These are phyloP conservation scores for Penicillium diatomitis DNA, from an alignment of 495 filamentous ascomycete genomes.

Conservation along the genomic window DNA sequence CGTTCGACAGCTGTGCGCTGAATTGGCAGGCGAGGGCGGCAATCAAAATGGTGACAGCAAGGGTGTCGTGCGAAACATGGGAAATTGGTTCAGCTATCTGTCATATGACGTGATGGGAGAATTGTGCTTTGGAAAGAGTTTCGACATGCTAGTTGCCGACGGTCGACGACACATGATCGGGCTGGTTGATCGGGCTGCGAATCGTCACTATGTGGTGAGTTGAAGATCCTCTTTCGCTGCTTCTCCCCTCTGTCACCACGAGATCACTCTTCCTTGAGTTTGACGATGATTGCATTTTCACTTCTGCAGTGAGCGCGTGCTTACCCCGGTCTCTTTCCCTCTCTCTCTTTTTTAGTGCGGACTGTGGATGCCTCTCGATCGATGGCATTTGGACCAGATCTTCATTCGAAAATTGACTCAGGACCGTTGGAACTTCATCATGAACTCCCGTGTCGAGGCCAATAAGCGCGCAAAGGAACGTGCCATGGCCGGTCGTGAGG, in stretches of 20 bases:
- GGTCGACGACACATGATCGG: slow-evolving; percentile 33
- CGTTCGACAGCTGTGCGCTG: slow-evolving; percentile 38
- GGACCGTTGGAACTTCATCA: slow-evolving; percentile 53
- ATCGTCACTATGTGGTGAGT: slow-evolving; percentile 46
- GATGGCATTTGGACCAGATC: slow-evolving; percentile 47
- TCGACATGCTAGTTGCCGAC: slow-evolving; percentile 47
- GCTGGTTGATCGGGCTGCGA: slow-evolving; percentile 42
- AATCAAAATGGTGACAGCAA: slow-evolving; percentile 11
- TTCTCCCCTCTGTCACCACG: too few species aligned
- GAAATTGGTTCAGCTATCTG: slow-evolving; percentile 42
- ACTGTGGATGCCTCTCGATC: slow-evolving; percentile 47
- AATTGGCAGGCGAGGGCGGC: slow-evolving; percentile 15
- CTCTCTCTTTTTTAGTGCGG: slow-evolving; percentile 36
- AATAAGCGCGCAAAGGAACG: slow-evolving; percentile 45
- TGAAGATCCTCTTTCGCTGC: not conserved
- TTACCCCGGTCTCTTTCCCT: not conserved
- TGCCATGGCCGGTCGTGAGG: slow-evolving; percentile 38
- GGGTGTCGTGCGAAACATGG: slow-evolving; percentile 35
- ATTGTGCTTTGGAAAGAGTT: slow-evolving; percentile 44
- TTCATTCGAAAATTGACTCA: slow-evolving; percentile 48
- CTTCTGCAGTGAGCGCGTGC: not conserved
- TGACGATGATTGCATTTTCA: too few species aligned
- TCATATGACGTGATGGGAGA: slow-evolving; percentile 47
- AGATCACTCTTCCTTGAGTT: too few species aligned
- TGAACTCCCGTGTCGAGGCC: slow-evolving; percentile 48